These are phyloP conservation scores for Neofusicoccum sp. DNA, from an alignment of 2,329 filamentous ascomycete genomes.

Conservation along the genomic window DNA sequence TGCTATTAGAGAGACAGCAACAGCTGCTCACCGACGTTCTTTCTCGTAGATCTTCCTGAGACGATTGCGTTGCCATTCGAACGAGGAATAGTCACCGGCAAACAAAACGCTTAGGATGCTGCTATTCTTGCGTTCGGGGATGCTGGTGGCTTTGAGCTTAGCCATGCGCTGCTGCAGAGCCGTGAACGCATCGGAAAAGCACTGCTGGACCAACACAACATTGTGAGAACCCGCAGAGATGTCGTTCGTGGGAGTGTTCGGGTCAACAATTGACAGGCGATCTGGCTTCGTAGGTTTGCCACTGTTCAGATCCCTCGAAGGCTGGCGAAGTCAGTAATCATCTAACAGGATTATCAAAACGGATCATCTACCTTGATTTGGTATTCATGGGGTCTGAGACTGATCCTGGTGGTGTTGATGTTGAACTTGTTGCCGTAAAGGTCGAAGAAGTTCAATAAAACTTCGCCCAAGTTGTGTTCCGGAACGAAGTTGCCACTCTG, in stretches of 20 bases:
- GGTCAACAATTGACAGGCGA: slow-evolving; percentile 86
- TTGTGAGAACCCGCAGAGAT: slow-evolving; percentile 84
- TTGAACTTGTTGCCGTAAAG: slow-evolving; percentile 86
- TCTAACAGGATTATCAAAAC: slow-evolving; percentile 2
- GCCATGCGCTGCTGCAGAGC: slow-evolving; percentile 57
- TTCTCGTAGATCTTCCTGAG: slow-evolving; percentile 12
- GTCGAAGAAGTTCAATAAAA: slow-evolving; percentile 85
- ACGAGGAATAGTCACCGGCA: slow-evolving; percentile 77
- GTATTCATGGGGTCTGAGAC: slow-evolving; percentile 72
- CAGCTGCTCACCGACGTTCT: not conserved
- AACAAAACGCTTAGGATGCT: slow-evolving; percentile 75
- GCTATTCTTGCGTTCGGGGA: slow-evolving; percentile 32
- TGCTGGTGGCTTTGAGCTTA: slow-evolving; percentile 44
- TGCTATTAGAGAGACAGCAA: not conserved
- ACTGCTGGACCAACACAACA: slow-evolving; percentile 65
- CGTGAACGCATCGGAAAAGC: slow-evolving; percentile 60
- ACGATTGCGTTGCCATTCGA: slow-evolving; percentile 67
- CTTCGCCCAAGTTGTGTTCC: slow-evolving; percentile 72
- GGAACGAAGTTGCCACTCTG: slow-evolving; percentile 62
- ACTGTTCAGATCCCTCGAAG: slow-evolving; percentile 29
- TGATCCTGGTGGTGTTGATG: slow-evolving; percentile 69
- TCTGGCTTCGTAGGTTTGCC: slow-evolving; percentile 43
- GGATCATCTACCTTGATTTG: slow-evolving; percentile 71
- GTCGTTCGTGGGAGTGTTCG: slow-evolving; percentile 82
- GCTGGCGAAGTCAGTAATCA: not conserved